Conservation (phyloP, 116 monocot genomes). For the Phalaenopsis hybrid region DNA sequence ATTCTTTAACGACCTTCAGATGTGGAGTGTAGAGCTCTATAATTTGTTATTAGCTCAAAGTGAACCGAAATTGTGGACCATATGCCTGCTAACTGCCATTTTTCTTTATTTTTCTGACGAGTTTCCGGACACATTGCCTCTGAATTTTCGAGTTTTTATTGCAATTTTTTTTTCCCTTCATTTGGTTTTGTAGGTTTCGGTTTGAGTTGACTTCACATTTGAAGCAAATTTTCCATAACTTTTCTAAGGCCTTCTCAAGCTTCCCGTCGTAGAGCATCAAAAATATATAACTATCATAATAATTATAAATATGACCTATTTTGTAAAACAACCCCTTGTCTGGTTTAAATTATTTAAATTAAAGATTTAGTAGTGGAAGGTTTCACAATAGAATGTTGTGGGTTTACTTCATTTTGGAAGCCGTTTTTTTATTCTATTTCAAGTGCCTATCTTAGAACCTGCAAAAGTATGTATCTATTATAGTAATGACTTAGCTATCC, state of each 20-base stretch:
- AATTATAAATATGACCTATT: no score
- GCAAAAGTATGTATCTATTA: background rate
- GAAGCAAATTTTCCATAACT: background rate
- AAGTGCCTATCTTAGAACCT: background rate
- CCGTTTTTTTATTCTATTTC: background rate
- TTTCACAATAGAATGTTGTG: background rate
- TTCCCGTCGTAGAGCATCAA: background rate
- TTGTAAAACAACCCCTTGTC: background rate
- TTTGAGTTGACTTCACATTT: background rate
- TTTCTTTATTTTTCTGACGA: no score
- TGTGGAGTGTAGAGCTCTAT: background rate
- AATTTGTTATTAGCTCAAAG: background rate
- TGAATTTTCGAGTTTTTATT: background rate
- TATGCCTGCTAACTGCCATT: background rate
- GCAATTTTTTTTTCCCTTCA: background rate
- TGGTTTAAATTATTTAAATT: background rate
- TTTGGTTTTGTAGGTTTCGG: background rate
- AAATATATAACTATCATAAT: background rate
- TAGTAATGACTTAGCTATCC: background rate
- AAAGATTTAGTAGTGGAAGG: background rate
- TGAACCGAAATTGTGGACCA: background rate
- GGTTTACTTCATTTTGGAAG: background rate
- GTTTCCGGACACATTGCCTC: background rate
- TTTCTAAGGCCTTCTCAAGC: background rate
- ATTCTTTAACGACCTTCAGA: background rate